Conservation (phyloP, 2,329 filamentous ascomycete genomes). For the Xylaria multiplex region DNA sequence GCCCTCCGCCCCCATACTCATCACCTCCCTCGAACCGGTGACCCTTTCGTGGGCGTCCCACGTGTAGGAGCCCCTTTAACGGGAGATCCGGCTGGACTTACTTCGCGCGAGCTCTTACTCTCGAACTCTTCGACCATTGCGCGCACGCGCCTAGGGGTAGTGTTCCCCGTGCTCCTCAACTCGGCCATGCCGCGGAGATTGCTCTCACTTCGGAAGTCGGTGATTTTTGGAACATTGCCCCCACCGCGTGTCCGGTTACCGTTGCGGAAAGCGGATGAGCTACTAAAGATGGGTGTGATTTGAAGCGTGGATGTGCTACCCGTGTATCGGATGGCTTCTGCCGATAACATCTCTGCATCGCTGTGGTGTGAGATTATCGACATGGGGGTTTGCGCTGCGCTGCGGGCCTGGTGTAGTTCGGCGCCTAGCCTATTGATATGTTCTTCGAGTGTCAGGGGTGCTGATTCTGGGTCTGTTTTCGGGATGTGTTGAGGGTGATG, state of each 20-base stretch:
- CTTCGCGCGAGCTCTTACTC: conserved; percentile 55
- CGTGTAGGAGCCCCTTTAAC: conserved; percentile 10
- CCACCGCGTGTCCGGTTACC: not conserved
- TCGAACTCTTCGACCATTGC: conserved; percentile 68
- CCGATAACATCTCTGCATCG: conserved; percentile 49
- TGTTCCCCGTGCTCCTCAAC: conserved; percentile 38
- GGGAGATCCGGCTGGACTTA: conserved; percentile 51
- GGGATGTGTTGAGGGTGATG: conserved; percentile 9
- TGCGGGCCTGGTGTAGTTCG: conserved; percentile 33
- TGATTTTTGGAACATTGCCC: not conserved
- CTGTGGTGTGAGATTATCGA: conserved; percentile 49
- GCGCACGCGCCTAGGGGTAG: conserved; percentile 59
- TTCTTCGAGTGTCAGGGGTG: conserved; percentile 27
- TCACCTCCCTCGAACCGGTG: conserved; percentile 5
- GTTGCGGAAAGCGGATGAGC: conserved; percentile 41
- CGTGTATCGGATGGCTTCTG: conserved; percentile 56
- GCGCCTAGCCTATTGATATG: conserved; percentile 29
- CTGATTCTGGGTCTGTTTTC: not conserved
- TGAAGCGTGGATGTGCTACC: conserved; percentile 33
- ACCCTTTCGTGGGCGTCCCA: conserved; percentile 21
- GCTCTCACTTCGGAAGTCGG: conserved; percentile 33
- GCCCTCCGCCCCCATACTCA: not conserved
- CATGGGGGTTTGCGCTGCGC: conserved; percentile 31
- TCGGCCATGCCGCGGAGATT: conserved; percentile 27
- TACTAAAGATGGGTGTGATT: conserved; percentile 39